Percentiles rank a stretch among this genome's conserved stretches.
Evolutionary conservation across 1,139 yeast genomes (phyloP).

Genomic region (Magnusiomyces fungicola): DNA sequence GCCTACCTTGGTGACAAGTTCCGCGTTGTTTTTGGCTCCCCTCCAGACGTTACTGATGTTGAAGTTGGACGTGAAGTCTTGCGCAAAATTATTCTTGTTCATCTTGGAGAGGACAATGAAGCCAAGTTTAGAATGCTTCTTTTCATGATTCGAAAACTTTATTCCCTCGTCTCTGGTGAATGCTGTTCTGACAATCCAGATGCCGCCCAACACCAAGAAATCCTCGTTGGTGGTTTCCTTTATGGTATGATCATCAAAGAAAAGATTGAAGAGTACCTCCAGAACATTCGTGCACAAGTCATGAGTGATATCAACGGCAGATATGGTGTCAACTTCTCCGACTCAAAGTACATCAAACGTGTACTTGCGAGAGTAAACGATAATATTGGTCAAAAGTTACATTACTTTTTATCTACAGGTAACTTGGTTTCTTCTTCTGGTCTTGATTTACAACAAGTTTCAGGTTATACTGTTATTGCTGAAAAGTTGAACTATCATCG

Average conservation of each 20-base stretch:
- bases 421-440: constrained; percentile 95
- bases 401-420: constrained; percentile 94
- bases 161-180: constrained; percentile 92
- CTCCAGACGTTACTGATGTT: constrained; percentile 79
- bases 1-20: constrained; percentile 95
- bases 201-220: constrained; percentile 98
- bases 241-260: constrained; percentile 97
- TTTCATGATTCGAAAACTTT: constrained; percentile 92
- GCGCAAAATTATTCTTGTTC: constrained; percentile 81
- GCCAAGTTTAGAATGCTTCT: constrained; percentile 83
- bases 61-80: constrained; percentile 87
- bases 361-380: constrained; percentile 78
- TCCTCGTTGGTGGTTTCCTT: constrained; percentile 87
- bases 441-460: constrained; percentile 93
- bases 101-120: constrained; percentile 50
- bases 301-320: constrained; percentile 78
- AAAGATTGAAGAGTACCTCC: constrained; percentile 88
- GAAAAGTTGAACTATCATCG: constrained; percentile 97
- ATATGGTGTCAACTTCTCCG: constrained; percentile 73
- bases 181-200: constrained; percentile 98
- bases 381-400: constrained; percentile 90
- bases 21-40: constrained; percentile 84
- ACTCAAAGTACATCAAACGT: constrained; percentile 72
- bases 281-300: constrained; percentile 62
- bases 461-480: constrained; percentile 97